These are phyloP conservation scores for Spathaspora sp. DNA, from an alignment of 805 yeast genomes.

Conservation along the genomic window DNA sequence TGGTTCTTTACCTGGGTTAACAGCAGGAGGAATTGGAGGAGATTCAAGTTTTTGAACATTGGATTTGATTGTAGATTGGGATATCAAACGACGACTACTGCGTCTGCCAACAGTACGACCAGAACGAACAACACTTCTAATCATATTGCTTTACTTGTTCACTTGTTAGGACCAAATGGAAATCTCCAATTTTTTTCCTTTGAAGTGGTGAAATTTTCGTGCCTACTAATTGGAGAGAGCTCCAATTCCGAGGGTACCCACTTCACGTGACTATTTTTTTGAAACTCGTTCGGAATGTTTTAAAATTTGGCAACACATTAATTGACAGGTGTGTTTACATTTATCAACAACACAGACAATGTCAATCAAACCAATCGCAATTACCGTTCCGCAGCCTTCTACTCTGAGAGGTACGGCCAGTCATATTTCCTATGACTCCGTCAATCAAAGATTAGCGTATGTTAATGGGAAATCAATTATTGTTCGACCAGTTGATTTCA, in stretches of 20 bases:
- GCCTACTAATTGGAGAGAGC: background rate
- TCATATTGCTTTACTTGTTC: background rate
- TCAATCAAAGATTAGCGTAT: slow-evolving; percentile 70
- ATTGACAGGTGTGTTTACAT: no score
- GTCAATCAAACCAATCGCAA: slow-evolving; percentile 25
- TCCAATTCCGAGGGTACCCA: background rate
- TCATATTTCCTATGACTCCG: slow-evolving; percentile 70
- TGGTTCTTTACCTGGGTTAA: background rate
- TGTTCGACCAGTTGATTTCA: slow-evolving; percentile 57
- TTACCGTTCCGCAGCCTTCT: slow-evolving; percentile 74
- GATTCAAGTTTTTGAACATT: slow-evolving; percentile 1
- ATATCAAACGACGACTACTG: slow-evolving; percentile 7
- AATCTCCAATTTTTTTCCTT: background rate
- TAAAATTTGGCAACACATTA: no score
- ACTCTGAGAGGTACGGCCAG: slow-evolving; percentile 70
- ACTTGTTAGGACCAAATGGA: background rate
- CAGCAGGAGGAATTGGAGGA: slow-evolving; percentile 3
- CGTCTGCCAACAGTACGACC: background rate
- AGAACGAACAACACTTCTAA: slow-evolving; percentile 5
- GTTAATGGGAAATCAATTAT: slow-evolving; percentile 78
- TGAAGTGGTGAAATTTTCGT: background rate
- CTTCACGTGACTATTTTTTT: background rate
- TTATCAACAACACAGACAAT: slow-evolving; percentile 8
- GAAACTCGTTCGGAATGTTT: background rate
- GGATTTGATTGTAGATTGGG: slow-evolving; percentile 2